Percentiles rank a stretch among this genome's conserved stretches.
Evolutionary conservation across 2,329 filamentous ascomycete genomes (phyloP).

Genomic region (Fonsecaea pugnacius): DNA sequence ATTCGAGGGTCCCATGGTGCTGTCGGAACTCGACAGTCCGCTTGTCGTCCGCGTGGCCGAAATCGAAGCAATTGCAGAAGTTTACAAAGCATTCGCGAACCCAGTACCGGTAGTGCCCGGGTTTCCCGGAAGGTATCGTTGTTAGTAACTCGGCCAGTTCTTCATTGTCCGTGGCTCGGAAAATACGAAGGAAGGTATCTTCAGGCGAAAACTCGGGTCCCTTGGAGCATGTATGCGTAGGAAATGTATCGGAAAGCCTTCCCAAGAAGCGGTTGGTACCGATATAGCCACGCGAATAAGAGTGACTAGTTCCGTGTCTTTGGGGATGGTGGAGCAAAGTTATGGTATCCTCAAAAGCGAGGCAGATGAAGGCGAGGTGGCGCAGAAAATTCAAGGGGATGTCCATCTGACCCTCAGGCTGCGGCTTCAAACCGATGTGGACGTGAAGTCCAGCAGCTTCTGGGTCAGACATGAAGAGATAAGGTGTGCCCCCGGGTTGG

Average conservation of each 20-base stretch:
- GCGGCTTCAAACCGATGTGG: constrained; percentile 3
- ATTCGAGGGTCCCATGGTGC: constrained; percentile 4
- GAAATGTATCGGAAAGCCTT: not conserved
- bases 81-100: constrained; percentile 7
- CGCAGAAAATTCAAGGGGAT: constrained; percentile 1
- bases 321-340: constrained; percentile 11
- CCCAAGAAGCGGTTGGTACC: constrained; percentile 9
- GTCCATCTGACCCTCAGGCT: not conserved
- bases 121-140: not conserved
- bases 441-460: constrained; percentile 4
- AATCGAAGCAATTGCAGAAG: constrained; percentile 7
- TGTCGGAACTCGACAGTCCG: constrained; percentile 14
- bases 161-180: not conserved
- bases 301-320: not conserved
- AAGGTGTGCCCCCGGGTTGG: not conserved
- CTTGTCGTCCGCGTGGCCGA: not conserved
- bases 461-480: constrained; percentile 9
- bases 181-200: constrained; percentile 6
- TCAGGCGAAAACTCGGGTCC: not conserved
- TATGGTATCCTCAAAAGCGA: constrained; percentile 9
- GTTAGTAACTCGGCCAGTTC: constrained; percentile 1
- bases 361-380: constrained; percentile 17
- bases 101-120: not conserved
- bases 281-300: not conserved
- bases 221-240: not conserved